A percentile compares a stretch with the other conserved stretches of the same genome.
phyloP scores from a whole-genome alignment of 148 eudicot species.

The Rhododendron simsii region DNA sequence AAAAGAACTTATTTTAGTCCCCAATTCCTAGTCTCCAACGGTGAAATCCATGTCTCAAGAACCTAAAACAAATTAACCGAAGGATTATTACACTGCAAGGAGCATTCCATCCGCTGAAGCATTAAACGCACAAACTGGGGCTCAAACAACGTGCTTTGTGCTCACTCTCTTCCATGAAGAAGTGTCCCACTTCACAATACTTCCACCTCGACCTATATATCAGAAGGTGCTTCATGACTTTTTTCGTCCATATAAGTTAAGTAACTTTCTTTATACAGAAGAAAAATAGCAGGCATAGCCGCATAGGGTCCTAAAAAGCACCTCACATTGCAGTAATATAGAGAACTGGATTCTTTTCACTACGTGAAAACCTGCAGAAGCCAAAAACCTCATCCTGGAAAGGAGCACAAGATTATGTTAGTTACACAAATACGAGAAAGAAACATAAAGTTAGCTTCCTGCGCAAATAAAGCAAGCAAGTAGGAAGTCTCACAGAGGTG shows the following conservation, averaged over 20 bases:
- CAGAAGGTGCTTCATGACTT: not conserved
- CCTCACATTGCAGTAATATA: conserved; percentile 57
- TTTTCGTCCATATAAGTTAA: too few relatives aligned
- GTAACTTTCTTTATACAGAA: too few relatives aligned
- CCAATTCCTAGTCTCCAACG: not conserved
- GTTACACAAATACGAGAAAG: not conserved
- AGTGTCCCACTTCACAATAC: conserved; percentile 63
- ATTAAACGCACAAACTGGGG: conserved; percentile 20
- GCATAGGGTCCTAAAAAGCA: conserved; percentile 12
- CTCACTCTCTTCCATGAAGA: conserved; percentile 71
- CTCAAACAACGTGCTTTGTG: conserved; percentile 52
- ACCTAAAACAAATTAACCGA: too few relatives aligned
- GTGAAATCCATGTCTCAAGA: too few relatives aligned
- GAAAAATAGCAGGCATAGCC: too few relatives aligned
- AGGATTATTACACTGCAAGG: too few relatives aligned
- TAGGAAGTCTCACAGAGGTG: not conserved
- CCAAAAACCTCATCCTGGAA: conserved; percentile 69
- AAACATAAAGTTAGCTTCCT: conserved; percentile 2
- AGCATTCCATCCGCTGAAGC: too few relatives aligned
- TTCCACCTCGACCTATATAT: conserved; percentile 60
- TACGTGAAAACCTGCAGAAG: conserved; percentile 60
- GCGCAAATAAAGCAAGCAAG: not conserved
- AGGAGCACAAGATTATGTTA: conserved; percentile 7
- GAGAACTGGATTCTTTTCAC: conserved; percentile 45
- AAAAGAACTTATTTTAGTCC: too few relatives aligned